Conservation (phyloP, 257 asterid genomes). For the Solanum sparsipilum region DNA sequence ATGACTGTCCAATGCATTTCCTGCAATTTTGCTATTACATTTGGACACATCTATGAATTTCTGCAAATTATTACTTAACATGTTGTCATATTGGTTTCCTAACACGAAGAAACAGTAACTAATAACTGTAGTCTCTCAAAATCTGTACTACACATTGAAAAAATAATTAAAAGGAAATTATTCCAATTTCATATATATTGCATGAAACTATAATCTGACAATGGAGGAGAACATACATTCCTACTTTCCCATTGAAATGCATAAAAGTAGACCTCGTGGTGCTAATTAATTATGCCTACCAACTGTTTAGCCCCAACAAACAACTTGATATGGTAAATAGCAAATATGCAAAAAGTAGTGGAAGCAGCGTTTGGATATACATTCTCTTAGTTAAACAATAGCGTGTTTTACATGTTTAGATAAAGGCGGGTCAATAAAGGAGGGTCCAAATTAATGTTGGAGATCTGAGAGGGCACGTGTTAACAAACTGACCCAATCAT, state of each 20-base stretch:
- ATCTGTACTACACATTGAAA: not conserved
- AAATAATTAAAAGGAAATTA: not conserved
- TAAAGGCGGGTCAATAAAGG: not conserved
- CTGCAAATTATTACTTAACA: not conserved
- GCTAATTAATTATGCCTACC: not conserved
- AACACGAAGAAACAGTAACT: not conserved
- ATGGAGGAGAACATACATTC: not conserved
- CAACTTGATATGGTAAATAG: not conserved
- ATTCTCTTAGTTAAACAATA: not conserved
- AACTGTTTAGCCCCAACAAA: not conserved
- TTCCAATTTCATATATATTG: not conserved
- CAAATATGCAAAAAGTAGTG: not conserved
- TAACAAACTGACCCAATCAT: constrained; percentile 75
- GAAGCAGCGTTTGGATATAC: not conserved
- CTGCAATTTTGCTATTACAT: not conserved
- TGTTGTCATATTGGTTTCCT: not conserved
- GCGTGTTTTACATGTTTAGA: not conserved
- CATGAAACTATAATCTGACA: not conserved
- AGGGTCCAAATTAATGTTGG: not conserved
- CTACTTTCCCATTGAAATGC: not conserved
- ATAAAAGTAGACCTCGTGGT: not conserved
- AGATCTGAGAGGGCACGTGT: not conserved
- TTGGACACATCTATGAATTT: not conserved
- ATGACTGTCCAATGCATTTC: not conserved
- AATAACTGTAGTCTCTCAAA: not conserved